Evolutionary conservation across 148 eudicot species (phyloP), one percentile per base, ranked within the genome.

Genomic region (Nepenthes gracilis): DNA sequence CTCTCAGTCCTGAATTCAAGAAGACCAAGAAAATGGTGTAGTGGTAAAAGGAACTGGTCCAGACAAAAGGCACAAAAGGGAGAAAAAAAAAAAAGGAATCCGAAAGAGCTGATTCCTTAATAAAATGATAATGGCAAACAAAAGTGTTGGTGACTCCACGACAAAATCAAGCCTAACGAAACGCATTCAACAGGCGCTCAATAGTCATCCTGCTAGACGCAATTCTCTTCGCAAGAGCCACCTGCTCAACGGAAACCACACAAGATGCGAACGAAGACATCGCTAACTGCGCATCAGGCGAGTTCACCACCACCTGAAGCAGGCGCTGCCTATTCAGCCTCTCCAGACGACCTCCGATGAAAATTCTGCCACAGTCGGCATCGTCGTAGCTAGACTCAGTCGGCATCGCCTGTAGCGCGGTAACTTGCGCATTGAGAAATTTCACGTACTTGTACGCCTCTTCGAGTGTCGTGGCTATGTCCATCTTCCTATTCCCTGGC

Each of bases 391-490:
- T n/a, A 1, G 59, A 64, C 15, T 43, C 54, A 12, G 12, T 4
- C 6, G 91, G 85, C 85, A 85, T 82, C 1, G 76, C 56, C 38
- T 66, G 67, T n/a, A 85, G 84, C 0, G 62, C 81, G 61, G 62
- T 48, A 56, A 85, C 62, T 64, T 85, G 91, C 70, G 87, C 85
- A 79, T 80, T 59, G 13, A 85, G 81, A 66, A 80, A 85, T 63
- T 33, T 67, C 34, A 85, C 69, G 78, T 85, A 85, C 76, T 72
- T 79, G 72, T 74, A 45, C 40, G 83, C 76, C 69, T 81, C 81
- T 33, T 77, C 86, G 5, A 84, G 66, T 63, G 77, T 60, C n/a
- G 81, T 76, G 57, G 66, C 75, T 43, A 12, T 74, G 71, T 65
- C 75, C 82, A 74, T 70, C 60, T 68, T 79, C 75, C 66, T 55